Conservation (phyloP, 208 protist genomes). For the Novymonas esmeraldas region DNA sequence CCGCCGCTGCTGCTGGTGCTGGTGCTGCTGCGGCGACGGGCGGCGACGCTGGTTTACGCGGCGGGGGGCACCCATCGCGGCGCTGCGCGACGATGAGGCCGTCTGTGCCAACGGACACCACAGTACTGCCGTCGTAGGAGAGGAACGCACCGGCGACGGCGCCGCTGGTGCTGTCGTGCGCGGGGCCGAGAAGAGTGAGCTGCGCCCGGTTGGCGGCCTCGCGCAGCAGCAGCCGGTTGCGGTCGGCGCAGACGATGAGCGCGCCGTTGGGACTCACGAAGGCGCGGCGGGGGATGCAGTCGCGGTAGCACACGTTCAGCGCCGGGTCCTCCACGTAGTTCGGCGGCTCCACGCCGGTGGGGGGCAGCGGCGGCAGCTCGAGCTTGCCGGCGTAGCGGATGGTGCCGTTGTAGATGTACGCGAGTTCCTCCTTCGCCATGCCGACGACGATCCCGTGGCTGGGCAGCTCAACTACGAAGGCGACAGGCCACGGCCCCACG, state of each 20-base stretch:
- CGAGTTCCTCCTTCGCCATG: conserved; percentile 67
- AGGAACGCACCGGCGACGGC: conserved; percentile 59
- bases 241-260: conserved; percentile 50
- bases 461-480: conserved; percentile 50
- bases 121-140: conserved; percentile 85
- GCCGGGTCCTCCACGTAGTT: conserved; percentile 90
- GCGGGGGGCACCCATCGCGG: conserved; percentile 30
- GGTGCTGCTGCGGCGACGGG: not conserved
- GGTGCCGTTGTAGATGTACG: conserved; percentile 65
- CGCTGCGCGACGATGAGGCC: conserved; percentile 90
- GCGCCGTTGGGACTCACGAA: conserved; percentile 41
- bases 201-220: conserved; percentile 11
- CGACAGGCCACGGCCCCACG: conserved; percentile 74
- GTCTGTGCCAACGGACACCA: conserved; percentile 90
- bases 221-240: conserved; percentile 31
- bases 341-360: conserved; percentile 82
- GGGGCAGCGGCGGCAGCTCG: conserved; percentile 76
- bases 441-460: conserved; percentile 47
- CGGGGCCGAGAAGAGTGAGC: conserved; percentile 35
- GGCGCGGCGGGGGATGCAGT: conserved; percentile 43
- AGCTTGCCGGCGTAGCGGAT: conserved; percentile 69
- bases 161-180: conserved; percentile 87
- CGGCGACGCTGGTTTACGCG: conserved; percentile 4
- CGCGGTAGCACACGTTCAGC: conserved; percentile 84
- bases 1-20: not conserved